Conservation (phyloP, 2,329 filamentous ascomycete genomes). For the Trichoderma sp. region DNA sequence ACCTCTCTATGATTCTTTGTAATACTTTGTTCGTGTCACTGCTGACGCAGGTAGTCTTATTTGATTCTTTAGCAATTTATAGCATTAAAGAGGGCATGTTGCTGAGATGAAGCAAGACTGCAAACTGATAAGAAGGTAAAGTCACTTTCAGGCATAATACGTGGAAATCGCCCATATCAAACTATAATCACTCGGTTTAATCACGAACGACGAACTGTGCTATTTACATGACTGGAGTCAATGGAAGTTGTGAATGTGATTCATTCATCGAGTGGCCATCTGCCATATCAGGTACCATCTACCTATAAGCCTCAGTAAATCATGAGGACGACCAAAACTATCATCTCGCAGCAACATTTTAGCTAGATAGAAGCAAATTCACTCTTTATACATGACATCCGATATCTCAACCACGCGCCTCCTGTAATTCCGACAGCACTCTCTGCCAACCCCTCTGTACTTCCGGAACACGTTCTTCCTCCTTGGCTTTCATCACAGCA, state of each 20-base stretch:
- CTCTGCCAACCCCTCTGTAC: constrained; percentile 45
- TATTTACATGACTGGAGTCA: too few relatives aligned
- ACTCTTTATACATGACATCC: background rate
- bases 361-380: background rate
- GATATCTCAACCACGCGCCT: constrained; percentile 3
- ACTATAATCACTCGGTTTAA: background rate
- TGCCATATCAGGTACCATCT: background rate
- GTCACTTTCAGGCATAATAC: background rate
- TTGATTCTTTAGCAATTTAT: background rate
- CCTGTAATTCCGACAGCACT: constrained; percentile 33
- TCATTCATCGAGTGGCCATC: background rate
- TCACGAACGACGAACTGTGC: too few relatives aligned
- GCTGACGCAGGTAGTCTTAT: background rate
- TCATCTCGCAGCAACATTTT: background rate
- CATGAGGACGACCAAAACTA: background rate
- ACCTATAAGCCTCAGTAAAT: background rate
- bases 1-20: background rate
- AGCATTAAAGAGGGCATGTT: background rate
- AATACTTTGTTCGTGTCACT: background rate
- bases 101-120: background rate
- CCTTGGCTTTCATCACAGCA: constrained; percentile 36
- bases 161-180: background rate
- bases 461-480: constrained; percentile 44
- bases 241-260: background rate
- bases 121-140: background rate